Conservation (phyloP, 176 grass and related monocot genomes). For the Juncus effusus region DNA sequence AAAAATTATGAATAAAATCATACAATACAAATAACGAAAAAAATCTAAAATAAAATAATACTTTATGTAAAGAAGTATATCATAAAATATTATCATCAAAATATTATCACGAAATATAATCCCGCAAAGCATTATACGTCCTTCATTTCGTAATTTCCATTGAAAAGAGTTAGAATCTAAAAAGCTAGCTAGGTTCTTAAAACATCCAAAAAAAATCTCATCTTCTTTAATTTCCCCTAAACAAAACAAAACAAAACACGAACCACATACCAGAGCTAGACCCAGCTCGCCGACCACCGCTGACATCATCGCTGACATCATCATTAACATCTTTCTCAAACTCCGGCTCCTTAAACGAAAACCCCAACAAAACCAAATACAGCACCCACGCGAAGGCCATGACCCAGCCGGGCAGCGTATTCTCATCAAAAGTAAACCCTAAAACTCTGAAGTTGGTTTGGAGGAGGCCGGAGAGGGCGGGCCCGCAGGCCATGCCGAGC, state of each 20-base stretch:
- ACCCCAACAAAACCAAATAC: slow-evolving; percentile 41
- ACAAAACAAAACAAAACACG: background rate
- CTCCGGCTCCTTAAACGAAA: slow-evolving; percentile 37
- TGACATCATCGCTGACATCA: background rate
- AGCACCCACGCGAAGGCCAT: slow-evolving; percentile 43
- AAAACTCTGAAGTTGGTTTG: slow-evolving; percentile 41
- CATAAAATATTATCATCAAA: no score
- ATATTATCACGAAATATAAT: no score
- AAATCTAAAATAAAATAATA: no score
- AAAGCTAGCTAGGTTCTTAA: no score
- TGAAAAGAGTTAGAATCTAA: no score
- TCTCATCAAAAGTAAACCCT: slow-evolving; percentile 36
- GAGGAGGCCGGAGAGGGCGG: slow-evolving; percentile 42
- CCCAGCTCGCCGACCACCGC: background rate
- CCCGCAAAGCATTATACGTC: no score
- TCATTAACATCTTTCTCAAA: background rate
- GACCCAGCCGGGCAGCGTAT: slow-evolving; percentile 51
- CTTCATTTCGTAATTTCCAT: no score
- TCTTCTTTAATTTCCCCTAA: background rate
- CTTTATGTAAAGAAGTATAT: no score
- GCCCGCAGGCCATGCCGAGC: slow-evolving; percentile 55
- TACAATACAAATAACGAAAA: no score
- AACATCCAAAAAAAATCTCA: slow-evolving; percentile 10
- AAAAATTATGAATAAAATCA: no score
- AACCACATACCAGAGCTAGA: slow-evolving; percentile 15